Evolutionary conservation across 345 rosid genomes (phyloP), one percentile per base, ranked within the genome.

Genomic region (Aquilaria malaccensis): DNA sequence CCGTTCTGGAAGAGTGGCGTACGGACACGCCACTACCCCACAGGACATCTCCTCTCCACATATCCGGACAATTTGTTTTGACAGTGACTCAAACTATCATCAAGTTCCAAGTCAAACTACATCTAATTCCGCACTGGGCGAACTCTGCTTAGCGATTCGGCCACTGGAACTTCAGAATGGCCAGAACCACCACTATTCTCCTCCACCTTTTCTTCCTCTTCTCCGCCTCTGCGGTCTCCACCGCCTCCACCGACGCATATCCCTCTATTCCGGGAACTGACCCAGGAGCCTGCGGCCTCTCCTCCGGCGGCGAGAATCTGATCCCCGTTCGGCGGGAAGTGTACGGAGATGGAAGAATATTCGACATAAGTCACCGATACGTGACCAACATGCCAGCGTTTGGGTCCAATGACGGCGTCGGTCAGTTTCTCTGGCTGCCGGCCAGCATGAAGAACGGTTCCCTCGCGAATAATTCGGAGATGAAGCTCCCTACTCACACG

Each of bases 381-480:
- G 79, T 84, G 4, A 54, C 59, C 30, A 77, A 80, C 60, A 72
- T 87, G 82, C 97, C 96, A 15, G 61, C 89, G 2, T 87, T 84
- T 76, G 87, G 64, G 3, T 58, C 77, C 0, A 30, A 62, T 4
- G 79, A 80, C 3, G 90, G 92, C 12, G 3, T 89, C 5, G 94
- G 82, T 6, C 76, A 80, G 66, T 81, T 76, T 64, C 70, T 93
- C 32, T 78, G 88, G 79, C 72, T 89, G 13, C 83, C 83, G 2
- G 61, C 63, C 32, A 94, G 97, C 72, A 87, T 94, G 80, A 93
- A 93, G 81, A 94, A 94, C 65, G 99, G 99, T 29, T 90, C 99
- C 1, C 72, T 77, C 49, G 85, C 91, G 15, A 94, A 94, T 54
- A 74, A 73, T 51, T 94, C 99, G 15, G 87, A 84, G 85, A 90